Percentiles rank a stretch among this genome's conserved stretches.
Evolutionary conservation across 75 land plant genomes (phyloP).

Genomic region (Selaginella moellendorffii): DNA sequence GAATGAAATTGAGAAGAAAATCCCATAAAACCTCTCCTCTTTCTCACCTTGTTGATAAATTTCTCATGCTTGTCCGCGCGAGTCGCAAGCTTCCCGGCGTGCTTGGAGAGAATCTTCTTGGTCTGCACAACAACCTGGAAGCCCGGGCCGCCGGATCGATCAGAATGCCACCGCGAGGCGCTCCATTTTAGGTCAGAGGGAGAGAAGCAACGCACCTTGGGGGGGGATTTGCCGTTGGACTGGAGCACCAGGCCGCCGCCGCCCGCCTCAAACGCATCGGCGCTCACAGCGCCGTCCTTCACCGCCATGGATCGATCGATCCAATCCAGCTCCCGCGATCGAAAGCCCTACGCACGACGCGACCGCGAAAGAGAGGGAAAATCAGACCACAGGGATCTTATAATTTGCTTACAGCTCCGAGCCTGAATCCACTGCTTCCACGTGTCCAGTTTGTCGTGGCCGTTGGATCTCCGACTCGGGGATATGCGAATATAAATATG

Average conservation of each 20-base stretch:
- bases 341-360: too few relatives aligned
- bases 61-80: conserved; percentile 85
- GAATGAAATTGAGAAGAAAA: too few relatives aligned
- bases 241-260: not conserved
- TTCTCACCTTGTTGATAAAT: conserved; percentile 67
- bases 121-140: conserved; percentile 40
- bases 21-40: not conserved
- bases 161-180: not conserved
- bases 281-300: not conserved
- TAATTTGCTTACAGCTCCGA: too few relatives aligned
- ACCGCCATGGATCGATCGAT: not conserved
- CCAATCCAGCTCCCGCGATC: too few relatives aligned
- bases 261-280: not conserved
- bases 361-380: too few relatives aligned
- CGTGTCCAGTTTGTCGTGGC: too few relatives aligned
- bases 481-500: too few relatives aligned
- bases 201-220: not conserved
- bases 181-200: not conserved
- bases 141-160: not conserved
- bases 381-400: too few relatives aligned
- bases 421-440: too few relatives aligned
- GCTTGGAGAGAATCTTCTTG: conserved; percentile 57
- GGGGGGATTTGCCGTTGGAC: not conserved
- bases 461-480: too few relatives aligned
- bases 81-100: conserved; percentile 64